A percentile compares a stretch with the other conserved stretches of the same genome.
phyloP scores from a whole-genome alignment of 2,329 filamentous ascomycete genomes.

The Fusarium sp. region DNA sequence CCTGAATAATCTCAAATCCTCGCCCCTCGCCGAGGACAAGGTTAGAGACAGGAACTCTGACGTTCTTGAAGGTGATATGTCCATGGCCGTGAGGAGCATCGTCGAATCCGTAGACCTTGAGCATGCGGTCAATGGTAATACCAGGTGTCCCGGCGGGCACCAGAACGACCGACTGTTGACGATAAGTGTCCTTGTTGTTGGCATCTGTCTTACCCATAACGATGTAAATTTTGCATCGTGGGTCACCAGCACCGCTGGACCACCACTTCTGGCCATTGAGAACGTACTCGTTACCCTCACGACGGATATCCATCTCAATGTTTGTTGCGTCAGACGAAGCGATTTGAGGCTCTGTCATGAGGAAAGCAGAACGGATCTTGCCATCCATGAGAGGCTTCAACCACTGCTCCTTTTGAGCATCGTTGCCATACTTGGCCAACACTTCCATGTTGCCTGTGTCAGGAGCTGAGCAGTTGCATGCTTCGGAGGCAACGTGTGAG shows the following conservation, averaged over 20 bases:
- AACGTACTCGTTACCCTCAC: slow-evolving; percentile 87
- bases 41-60: slow-evolving; percentile 83
- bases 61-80: slow-evolving; percentile 88
- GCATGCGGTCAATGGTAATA: slow-evolving; percentile 92
- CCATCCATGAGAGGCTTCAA: slow-evolving; percentile 82
- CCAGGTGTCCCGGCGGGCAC: slow-evolving; percentile 84
- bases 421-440: slow-evolving; percentile 88
- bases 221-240: slow-evolving; percentile 90
- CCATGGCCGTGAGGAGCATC: slow-evolving; percentile 98
- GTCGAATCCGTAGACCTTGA: slow-evolving; percentile 94
- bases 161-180: slow-evolving; percentile 91
- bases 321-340: slow-evolving; percentile 94
- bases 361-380: slow-evolving; percentile 86
- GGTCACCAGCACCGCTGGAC: slow-evolving; percentile 95
- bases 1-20: slow-evolving; percentile 98
- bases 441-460: slow-evolving; percentile 98
- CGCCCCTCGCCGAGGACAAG: slow-evolving; percentile 92
- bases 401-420: slow-evolving; percentile 86
- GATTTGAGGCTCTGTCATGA: slow-evolving; percentile 93
- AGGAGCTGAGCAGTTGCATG: slow-evolving; percentile 88
- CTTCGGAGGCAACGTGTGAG: slow-evolving; percentile 83
- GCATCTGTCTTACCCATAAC: slow-evolving; percentile 95
- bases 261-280: slow-evolving; percentile 99
- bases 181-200: slow-evolving; percentile 78
- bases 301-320: slow-evolving; percentile 83